Evolutionary conservation across 352 stramenopile genomes (phyloP), one percentile per base, ranked within the genome.

Genomic region (Phytophthora syringae): DNA sequence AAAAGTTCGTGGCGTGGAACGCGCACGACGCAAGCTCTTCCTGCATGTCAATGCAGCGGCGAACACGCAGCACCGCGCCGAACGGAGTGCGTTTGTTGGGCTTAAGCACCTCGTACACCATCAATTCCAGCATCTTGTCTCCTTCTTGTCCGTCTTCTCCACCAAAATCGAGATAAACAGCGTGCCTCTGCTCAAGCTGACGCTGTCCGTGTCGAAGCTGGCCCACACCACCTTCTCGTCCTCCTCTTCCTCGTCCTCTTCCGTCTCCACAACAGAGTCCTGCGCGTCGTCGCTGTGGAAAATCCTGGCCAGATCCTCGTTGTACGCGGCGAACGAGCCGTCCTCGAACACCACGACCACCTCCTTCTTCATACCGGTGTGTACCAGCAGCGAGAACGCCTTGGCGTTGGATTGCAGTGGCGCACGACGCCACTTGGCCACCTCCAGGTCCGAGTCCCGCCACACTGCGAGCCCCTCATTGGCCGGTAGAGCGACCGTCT

Each of bases 1-100:
- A 80, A 48, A 90, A 83, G 11, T 73, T 89, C 43, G 89, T 77
- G n/a, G 77, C 79, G 67, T 92, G 81, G 70, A 92, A 93, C 22
- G 81, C 76, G 25, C 77, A 84, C 0, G 81, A 77, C 21, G 67
- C 69, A 16, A 84, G 53, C 25, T 68, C 58, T 12, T 84, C 72
- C 5, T 64, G 66, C 21, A 75, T 16, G 2, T 52, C 50, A 16
- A 86, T 57, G n/a, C 67, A 27, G 47, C 74, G 70, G 45, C 81
- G 76, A 30, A 74, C 60, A 5, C 76, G 39, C 7, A 83, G 70
- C 36, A 74, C 64, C 25, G 67, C 68, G 5, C 60, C 61, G 4
- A 88, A 27, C 11, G 61, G 54, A 4, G 73, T 68, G 22, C 74
- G 67, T 53, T 62, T 45, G 7, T 3, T 65, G 0, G 64, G 24